Evolutionary conservation across 495 filamentous ascomycete species (phyloP), one percentile per base, ranked within the genome.

Genomic region (Polyplosphaeria fusca): DNA sequence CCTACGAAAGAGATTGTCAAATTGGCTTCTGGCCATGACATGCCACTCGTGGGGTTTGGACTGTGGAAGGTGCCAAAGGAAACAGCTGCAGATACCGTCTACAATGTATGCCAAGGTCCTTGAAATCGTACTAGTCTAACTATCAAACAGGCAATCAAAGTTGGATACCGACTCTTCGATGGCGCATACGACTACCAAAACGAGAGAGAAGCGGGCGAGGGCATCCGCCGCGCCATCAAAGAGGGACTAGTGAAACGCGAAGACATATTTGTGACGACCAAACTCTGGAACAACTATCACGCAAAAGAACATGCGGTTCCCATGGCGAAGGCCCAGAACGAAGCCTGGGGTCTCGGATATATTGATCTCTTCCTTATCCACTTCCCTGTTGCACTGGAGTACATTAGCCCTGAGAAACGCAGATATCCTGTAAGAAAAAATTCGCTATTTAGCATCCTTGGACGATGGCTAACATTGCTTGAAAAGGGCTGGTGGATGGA

Each of bases 281-380:
- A 88, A 69, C 68, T 88, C 9, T 88, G 83, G 84, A 83, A 81
- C 68, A 79, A 80, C 46, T 76, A 79, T 53, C 85, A 88, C 57
- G 78, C 80, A 42, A 79, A 82, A 0, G 76, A 81, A 24, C 80
- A 82, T 46, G 85, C 83, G 1, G 67, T 63, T n/a, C 67, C 68
- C 12, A 82, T 84, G n/a, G 64, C 83, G 43, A 74, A 84, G 41
- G 71, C 78, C 38, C 81, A 84, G 1, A 70, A 87, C 11, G 67
- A 76, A 27, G 79, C 84, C 50, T 75, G 86, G 25, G 75, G 70
- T 0, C 60, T 84, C 18, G 81, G 82, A 35, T 88, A 88, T 61
- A 68, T 89, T 35, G 86, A 89, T 64, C 74, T 88, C 3, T 87
- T 76, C 54, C 70, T 88, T 47, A 87, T 89, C 58, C 86, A 89